Base-by-base conservation (phyloP, 2,329 filamentous ascomycete genomes). In the Huntiella decipiens region DNA sequence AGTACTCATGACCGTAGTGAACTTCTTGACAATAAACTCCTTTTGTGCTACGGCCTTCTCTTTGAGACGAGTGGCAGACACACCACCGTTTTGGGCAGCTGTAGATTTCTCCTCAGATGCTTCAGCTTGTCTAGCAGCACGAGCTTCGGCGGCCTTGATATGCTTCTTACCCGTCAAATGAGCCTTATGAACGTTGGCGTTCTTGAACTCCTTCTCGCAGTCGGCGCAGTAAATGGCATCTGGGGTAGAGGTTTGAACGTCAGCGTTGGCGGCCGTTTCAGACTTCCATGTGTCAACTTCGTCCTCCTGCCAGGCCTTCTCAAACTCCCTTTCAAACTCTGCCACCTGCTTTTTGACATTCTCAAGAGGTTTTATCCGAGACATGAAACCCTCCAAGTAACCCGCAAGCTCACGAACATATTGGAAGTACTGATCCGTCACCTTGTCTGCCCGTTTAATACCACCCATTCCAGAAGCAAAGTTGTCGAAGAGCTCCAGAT, bases 141-240 rank as follows among this genome's bases (percentile, higher is more conserved):
- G 71, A 45, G 73, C 70, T 57, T 85, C 77, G 1, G 81, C 83
- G 0, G 82, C 83, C 55, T 85, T 84, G 59, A 88, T 74, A 60
- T 98, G 91, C 59, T 96, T 98, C 63, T 93, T 88, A 37, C 88
- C 88, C 0, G 67, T 80, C 51, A 98, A 63, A 60, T 98, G 91
- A 34, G 75, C 78, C 55, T 86, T 87, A 67, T 93, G 94, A 41
- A 95, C 85, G 51, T 94, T 94, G 53, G 91, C 77, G 56, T 95
- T 96, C 56, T 83, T 86, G 64, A 96, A 98, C 50, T 88, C 84
- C 63, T 87, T 95, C 57, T 91, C 81, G 59, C 91, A 98, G 51
- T 87, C 86, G 4, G 79, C 70, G 56, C 91, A 98, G 82, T 83
- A 96, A 12, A 86, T 71, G 0, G 81, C 83, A 44, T 85, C 79